Percentiles rank a stretch among this genome's conserved stretches.
These are phyloP conservation scores for Echinosophora koreensis DNA, from an alignment of 306 rosid species.

Conservation along the genomic window DNA sequence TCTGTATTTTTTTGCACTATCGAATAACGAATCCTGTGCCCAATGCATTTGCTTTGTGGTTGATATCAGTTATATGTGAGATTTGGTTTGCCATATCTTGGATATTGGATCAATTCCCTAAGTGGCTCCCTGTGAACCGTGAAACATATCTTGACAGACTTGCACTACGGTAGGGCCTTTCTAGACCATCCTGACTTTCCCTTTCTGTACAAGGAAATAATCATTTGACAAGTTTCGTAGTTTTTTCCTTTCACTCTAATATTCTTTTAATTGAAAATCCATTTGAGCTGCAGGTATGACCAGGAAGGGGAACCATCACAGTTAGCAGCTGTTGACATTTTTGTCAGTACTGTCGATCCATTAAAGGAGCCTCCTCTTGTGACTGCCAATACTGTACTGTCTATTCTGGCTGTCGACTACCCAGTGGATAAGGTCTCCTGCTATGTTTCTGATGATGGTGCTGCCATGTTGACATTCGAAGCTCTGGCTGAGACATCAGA, in stretches of 20 bases:
- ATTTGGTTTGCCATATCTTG: slow-evolving; percentile 94
- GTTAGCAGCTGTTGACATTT: slow-evolving; percentile 87
- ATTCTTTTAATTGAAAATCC: slow-evolving; percentile 20
- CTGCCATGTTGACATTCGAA: slow-evolving; percentile 93
- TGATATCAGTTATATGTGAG: slow-evolving; percentile 91
- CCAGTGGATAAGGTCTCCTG: slow-evolving; percentile 94
- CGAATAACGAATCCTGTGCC: slow-evolving; percentile 88
- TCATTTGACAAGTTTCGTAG: slow-evolving; percentile 28
- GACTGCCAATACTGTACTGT: slow-evolving; percentile 89
- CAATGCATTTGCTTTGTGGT: slow-evolving; percentile 87
- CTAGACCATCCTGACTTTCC: not conserved
- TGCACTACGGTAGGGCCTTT: slow-evolving; percentile 67
- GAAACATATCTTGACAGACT: slow-evolving; percentile 95
- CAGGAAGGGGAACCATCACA: slow-evolving; percentile 91
- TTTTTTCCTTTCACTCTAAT: slow-evolving; percentile 14
- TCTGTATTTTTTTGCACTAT: slow-evolving; percentile 82
- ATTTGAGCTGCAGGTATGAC: slow-evolving; percentile 73
- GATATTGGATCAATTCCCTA: slow-evolving; percentile 92
- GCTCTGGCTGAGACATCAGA: slow-evolving; percentile 88
- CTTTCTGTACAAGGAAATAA: slow-evolving; percentile 6
- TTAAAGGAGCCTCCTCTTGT: slow-evolving; percentile 94
- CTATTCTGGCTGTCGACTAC: slow-evolving; percentile 90
- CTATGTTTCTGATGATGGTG: slow-evolving; percentile 95
- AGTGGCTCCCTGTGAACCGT: slow-evolving; percentile 93
- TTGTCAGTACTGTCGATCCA: slow-evolving; percentile 97